phyloP scores from a whole-genome alignment of 768 basidiomycete genomes.

The Tulasnella sp. region DNA sequence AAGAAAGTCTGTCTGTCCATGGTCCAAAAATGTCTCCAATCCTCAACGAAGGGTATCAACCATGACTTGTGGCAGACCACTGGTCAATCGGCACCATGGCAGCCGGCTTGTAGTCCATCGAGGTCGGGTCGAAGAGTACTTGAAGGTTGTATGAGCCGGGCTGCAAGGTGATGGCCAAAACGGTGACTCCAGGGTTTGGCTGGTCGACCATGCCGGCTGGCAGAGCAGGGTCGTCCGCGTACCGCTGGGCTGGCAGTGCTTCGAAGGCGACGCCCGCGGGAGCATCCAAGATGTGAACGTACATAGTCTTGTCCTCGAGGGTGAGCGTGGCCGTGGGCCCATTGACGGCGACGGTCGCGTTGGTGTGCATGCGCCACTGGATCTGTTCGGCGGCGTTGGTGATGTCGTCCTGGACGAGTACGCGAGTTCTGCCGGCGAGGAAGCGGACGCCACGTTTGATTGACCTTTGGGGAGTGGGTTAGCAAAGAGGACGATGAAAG shows the following conservation, averaged over 20 bases:
- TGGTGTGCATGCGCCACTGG: constrained; percentile 95
- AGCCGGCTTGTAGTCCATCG: constrained; percentile 69
- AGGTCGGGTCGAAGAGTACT: constrained; percentile 89
- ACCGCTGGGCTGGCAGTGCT: constrained; percentile 52
- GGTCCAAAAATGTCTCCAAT: no score
- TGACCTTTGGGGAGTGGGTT: constrained; percentile 46
- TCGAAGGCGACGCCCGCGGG: constrained; percentile 63
- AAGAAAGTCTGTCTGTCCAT: no score
- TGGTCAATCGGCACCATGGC: constrained; percentile 61
- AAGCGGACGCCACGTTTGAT: constrained; percentile 80
- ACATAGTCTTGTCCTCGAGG: constrained; percentile 63
- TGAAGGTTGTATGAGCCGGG: constrained; percentile 71
- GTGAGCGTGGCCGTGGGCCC: constrained; percentile 76
- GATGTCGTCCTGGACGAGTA: constrained; percentile 92
- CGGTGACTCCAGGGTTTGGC: constrained; percentile 70
- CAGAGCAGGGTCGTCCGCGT: constrained; percentile 56
- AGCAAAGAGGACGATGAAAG: constrained; percentile 31
- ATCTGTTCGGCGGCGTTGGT: constrained; percentile 48
- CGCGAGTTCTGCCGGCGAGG: constrained; percentile 77
- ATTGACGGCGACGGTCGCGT: constrained; percentile 65
- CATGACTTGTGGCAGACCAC: constrained; percentile 80
- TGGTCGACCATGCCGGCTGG: constrained; percentile 62
- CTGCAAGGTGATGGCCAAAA: constrained; percentile 63
- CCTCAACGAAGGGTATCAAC: constrained; percentile 37
- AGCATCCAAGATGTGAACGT: constrained; percentile 62